Evolutionary conservation across 2,329 filamentous ascomycete species (phyloP), one percentile per base, ranked within the genome.

Genomic region (Aspergillus neotritici): DNA sequence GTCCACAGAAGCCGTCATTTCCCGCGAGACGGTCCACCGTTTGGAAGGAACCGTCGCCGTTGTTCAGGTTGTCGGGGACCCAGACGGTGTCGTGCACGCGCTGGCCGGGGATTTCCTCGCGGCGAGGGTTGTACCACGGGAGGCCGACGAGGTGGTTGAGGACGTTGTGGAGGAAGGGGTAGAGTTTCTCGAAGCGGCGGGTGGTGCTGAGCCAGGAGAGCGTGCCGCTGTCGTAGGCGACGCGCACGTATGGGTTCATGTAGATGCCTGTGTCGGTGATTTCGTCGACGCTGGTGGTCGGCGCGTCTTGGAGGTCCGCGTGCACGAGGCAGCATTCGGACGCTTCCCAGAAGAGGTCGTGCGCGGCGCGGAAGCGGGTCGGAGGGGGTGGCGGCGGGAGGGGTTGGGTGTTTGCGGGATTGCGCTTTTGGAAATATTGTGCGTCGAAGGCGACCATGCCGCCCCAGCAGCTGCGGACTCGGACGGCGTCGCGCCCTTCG

Each of bases 401-500:
- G 6, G 21, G 21, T 9, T 25, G 21, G 6, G 21, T 25, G 7
- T 25, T 25, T 2, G 62, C 56, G 32, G 43, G 10, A 28, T 49
- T 28, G 57, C 31, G 61, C 50, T 45, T 57, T 50, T 73, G 71
- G 52, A 74, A 72, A 38, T 67, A 72, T 30, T 55, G 61, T 8
- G 70, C 70, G 49, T 74, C 70, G 48, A 73, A 74, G 12, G 71
- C 70, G 16, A 72, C 82, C 78, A 88, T 87, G 15, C 86, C 86
- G 40, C 84, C 83, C 86, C 85, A 89, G 65, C 86, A 89, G 50
- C 81, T 82, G 54, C 76, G 78, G 1, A 88, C 84, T 7, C 80
- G 76, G 1, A 89, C 84, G 0, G 83, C 68, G 50, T 74, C 71
- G 35, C 61, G 70, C 43, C 79, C 77, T 0, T 68, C 68, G 2